These are phyloP conservation scores for Yamadazyma phyllophila DNA, from an alignment of 805 yeast genomes.

Conservation along the genomic window DNA sequence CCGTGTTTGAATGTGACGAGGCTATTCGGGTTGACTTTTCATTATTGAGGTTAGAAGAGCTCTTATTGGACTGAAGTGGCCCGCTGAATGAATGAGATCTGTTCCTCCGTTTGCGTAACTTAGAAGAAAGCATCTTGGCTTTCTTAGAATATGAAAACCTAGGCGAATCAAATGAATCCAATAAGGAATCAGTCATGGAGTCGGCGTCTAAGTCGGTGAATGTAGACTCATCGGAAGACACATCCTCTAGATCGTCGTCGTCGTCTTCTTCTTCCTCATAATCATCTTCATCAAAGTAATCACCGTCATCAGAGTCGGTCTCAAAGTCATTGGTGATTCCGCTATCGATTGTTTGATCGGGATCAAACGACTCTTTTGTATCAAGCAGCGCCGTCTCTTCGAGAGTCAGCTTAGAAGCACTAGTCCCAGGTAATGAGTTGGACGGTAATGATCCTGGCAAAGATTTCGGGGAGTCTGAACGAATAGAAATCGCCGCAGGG, in stretches of 20 bases:
- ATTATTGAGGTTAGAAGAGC: background rate
- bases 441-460: background rate
- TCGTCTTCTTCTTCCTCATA: conserved; percentile 26
- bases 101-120: conserved; percentile 10
- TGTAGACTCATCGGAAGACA: conserved; percentile 38
- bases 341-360: conserved; percentile 12
- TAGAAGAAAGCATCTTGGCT: conserved; percentile 7
- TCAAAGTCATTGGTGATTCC: conserved; percentile 7
- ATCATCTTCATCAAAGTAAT: conserved; percentile 23
- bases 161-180: conserved; percentile 20
- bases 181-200: conserved; percentile 29
- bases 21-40: background rate
- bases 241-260: conserved; percentile 26
- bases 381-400: background rate
- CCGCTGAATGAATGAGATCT: conserved; percentile 2
- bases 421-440: background rate
- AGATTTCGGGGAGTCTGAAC: no score
- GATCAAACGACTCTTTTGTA: conserved; percentile 4
- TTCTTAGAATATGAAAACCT: conserved; percentile 7
- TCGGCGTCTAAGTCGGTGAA: conserved; percentile 44
- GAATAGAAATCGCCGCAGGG: no score
- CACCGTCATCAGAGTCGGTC: conserved; percentile 16
- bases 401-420: background rate
- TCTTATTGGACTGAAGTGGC: conserved; percentile 1
- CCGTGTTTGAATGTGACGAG: background rate